Percentiles rank a stretch among this genome's conserved stretches.
Conservation (phyloP, 768 basidiomycete species). For the Mrakia blollopis region DNA sequence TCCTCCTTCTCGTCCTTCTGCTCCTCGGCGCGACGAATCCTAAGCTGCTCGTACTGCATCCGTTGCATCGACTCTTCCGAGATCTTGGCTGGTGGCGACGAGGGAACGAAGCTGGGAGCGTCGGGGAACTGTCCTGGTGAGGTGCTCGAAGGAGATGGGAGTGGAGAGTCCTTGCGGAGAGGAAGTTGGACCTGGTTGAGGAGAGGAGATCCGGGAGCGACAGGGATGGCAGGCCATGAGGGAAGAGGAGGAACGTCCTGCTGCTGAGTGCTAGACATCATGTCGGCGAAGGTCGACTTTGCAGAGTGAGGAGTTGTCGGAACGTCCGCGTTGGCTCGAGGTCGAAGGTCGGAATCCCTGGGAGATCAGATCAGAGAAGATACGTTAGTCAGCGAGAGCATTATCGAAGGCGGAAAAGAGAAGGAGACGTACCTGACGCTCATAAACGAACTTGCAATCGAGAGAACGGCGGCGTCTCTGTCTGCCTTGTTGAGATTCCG, state of each 20-base stretch:
- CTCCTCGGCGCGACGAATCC: background rate
- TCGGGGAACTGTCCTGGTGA: background rate
- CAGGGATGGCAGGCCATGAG: background rate
- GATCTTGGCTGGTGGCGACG: conserved; percentile 1
- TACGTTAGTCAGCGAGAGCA: background rate
- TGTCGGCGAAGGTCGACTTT: conserved; percentile 15
- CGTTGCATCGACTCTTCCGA: conserved; percentile 16
- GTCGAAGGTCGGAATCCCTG: background rate
- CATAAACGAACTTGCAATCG: conserved; percentile 8
- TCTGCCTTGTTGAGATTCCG: background rate
- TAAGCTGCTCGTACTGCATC: conserved; percentile 15
- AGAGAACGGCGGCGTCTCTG: background rate
- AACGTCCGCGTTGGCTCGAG: conserved; percentile 13
- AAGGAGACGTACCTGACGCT: background rate
- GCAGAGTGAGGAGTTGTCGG: conserved; percentile 12
- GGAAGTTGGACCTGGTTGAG: background rate
- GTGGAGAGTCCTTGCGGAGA: conserved; percentile 12
- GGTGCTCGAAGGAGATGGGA: background rate
- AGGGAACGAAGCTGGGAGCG: background rate
- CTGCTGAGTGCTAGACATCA: background rate
- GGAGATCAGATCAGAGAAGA: background rate
- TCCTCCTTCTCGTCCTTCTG: background rate
- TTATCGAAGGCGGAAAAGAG: background rate
- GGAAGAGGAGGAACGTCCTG: background rate
- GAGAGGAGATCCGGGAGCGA: conserved; percentile 5